Conservation (phyloP, 1,284 basidiomycete genomes). For the Flammula alnicola region DNA sequence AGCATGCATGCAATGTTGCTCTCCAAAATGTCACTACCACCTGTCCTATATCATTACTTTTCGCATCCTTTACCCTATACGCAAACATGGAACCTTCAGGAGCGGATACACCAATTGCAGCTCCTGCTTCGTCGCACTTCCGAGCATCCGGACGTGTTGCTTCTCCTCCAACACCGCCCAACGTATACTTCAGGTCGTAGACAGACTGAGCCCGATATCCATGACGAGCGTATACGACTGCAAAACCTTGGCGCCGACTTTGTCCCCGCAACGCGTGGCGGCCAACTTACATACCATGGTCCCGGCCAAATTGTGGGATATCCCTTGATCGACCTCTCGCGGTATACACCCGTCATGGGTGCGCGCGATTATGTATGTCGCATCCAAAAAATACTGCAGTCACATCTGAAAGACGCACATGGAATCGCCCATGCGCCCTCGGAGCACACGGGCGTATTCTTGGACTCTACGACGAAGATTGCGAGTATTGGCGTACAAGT, state of each 20-base stretch:
- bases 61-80: slow-evolving; percentile 72
- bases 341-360: slow-evolving; percentile 57
- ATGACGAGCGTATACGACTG: slow-evolving; percentile 71
- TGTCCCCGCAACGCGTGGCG: slow-evolving; percentile 82
- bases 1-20: no score
- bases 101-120: slow-evolving; percentile 68
- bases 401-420: slow-evolving; percentile 62
- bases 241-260: slow-evolving; percentile 87
- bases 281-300: slow-evolving; percentile 96
- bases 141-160: slow-evolving; percentile 66
- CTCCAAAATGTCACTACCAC: slow-evolving; percentile 52
- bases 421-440: slow-evolving; percentile 56
- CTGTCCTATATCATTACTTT: slow-evolving; percentile 82
- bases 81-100: slow-evolving; percentile 71
- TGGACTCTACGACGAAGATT: slow-evolving; percentile 74
- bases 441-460: slow-evolving; percentile 81
- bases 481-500: slow-evolving; percentile 97
- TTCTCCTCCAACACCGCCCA: slow-evolving; percentile 86
- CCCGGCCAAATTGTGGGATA: slow-evolving; percentile 98
- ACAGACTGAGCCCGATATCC: slow-evolving; percentile 69
- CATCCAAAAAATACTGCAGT: slow-evolving; percentile 66
- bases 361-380: slow-evolving; percentile 77
- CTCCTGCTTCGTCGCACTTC: slow-evolving; percentile 50
- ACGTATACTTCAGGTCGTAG: slow-evolving; percentile 94
- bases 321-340: slow-evolving; percentile 84